Evolutionary conservation across 176 grass and related monocot species (phyloP).

Genomic region (Carex parvula): DNA sequence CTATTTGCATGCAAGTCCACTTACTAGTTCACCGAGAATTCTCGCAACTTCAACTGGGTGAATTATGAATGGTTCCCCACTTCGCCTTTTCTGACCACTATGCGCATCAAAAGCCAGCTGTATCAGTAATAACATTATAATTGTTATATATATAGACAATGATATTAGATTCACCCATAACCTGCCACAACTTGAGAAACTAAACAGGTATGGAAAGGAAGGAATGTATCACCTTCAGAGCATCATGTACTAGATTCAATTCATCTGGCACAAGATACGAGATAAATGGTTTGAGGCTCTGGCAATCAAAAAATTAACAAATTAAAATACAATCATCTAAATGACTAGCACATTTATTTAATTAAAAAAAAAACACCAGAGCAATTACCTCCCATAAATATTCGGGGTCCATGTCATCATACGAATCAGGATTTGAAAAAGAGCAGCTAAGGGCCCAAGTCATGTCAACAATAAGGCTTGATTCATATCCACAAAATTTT

Average conservation of each 20-base stretch:
- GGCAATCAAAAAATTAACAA: conserved; percentile 28
- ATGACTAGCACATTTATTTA: conserved; percentile 7
- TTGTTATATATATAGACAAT: conserved; percentile 12
- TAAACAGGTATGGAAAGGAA: conserved; percentile 11
- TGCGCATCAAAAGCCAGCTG: conserved; percentile 97
- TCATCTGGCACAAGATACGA: conserved; percentile 86
- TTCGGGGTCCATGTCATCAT: conserved; percentile 46
- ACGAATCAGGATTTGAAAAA: conserved; percentile 44
- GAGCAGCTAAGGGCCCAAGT: conserved; percentile 57
- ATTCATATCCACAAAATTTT: conserved; percentile 42
- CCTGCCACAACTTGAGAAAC: background rate
- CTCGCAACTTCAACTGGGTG: conserved; percentile 98
- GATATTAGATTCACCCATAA: background rate
- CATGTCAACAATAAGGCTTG: conserved; percentile 7
- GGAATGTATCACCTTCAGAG: conserved; percentile 65
- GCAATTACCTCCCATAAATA: conserved; percentile 85
- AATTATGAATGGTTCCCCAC: conserved; percentile 97
- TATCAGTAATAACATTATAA: conserved; percentile 36
- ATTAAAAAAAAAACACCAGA: conserved; percentile 6
- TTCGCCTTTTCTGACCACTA: conserved; percentile 88
- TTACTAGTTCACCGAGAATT: conserved; percentile 92
- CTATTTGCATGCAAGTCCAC: conserved; percentile 27
- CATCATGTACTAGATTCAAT: conserved; percentile 68
- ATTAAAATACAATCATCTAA: conserved; percentile 24
- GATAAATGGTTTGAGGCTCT: conserved; percentile 83